Conservation (phyloP, 2,329 filamentous ascomycete genomes). For the Diaporthe ilicicola region DNA sequence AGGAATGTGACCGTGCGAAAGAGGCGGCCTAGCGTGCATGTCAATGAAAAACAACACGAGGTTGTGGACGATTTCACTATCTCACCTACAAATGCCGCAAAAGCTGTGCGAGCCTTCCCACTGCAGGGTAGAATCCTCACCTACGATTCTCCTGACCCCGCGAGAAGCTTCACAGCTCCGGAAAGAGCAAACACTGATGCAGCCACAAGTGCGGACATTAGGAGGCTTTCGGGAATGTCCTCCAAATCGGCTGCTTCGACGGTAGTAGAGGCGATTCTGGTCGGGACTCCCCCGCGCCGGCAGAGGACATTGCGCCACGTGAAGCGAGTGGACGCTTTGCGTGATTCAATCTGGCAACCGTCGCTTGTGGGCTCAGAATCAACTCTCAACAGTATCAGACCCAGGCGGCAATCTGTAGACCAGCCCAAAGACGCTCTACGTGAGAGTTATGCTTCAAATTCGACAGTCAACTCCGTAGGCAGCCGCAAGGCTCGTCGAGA, state of each 20-base stretch:
- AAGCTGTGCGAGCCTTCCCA: constrained; percentile 57
- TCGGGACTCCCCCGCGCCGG: constrained; percentile 56
- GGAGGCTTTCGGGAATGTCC: constrained; percentile 63
- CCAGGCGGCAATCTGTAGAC: constrained; percentile 32
- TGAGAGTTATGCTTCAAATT: constrained; percentile 59
- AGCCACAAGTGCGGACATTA: constrained; percentile 52
- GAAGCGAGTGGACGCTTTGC: constrained; percentile 61
- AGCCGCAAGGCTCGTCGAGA: constrained; percentile 66
- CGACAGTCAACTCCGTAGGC: constrained; percentile 58
- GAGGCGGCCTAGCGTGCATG: constrained; percentile 43
- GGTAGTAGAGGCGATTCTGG: constrained; percentile 64
- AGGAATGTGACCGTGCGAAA: constrained; percentile 64
- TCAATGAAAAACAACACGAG: constrained; percentile 45
- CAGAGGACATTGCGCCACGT: constrained; percentile 68
- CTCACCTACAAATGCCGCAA: constrained; percentile 60
- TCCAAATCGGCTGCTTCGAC: constrained; percentile 63
- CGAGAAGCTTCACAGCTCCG: constrained; percentile 41
- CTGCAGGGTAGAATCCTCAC: constrained; percentile 52
- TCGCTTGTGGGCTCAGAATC: constrained; percentile 53
- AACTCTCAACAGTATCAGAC: constrained; percentile 38
- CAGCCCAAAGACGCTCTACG: constrained; percentile 42
- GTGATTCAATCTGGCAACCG: constrained; percentile 55
- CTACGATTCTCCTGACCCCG: constrained; percentile 46
- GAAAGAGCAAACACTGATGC: constrained; percentile 39
- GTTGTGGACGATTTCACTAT: constrained; percentile 58